Evolutionary conservation across 139 green algal genomes (phyloP).

Genomic region (Chlorella vulgaris): DNA sequence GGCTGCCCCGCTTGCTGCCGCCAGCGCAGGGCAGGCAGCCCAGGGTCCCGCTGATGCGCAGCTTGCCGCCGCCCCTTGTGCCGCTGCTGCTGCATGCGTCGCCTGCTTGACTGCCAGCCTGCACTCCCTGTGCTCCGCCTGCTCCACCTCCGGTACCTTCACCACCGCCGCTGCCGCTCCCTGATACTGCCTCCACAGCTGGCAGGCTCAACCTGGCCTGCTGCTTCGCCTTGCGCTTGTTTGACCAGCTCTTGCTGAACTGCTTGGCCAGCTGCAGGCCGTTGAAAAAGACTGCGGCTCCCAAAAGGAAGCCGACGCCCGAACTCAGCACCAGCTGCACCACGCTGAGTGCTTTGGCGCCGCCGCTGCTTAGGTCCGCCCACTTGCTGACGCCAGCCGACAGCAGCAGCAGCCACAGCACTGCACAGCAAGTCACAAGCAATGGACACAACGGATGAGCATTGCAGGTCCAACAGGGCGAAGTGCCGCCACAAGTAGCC

Average conservation of each 20-base stretch:
- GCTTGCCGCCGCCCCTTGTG: not conserved
- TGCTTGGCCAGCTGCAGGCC: not conserved
- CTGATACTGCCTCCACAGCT: not conserved
- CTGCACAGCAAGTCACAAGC: slow-evolving; percentile 11
- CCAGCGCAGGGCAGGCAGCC: not conserved
- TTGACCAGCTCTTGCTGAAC: not conserved
- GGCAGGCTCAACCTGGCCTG: no score
- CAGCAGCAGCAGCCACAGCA: slow-evolving; percentile 53
- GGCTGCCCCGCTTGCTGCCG: not conserved
- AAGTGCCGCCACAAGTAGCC: not conserved
- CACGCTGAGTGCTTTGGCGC: not conserved
- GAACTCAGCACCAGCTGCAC: slow-evolving; percentile 39
- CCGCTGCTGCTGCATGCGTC: not conserved
- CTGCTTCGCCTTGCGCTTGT: not conserved
- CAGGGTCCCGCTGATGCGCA: not conserved
- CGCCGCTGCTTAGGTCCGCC: slow-evolving; percentile 29
- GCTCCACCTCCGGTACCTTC: not conserved
- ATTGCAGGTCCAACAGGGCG: no score
- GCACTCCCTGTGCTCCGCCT: no score
- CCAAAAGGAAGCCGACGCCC: slow-evolving; percentile 27
- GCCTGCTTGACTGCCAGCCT: no score
- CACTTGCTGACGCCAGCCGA: slow-evolving; percentile 45
- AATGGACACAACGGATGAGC: not conserved
- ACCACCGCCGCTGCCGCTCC: not conserved
- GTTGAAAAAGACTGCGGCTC: not conserved